Evolutionary conservation across 2,329 filamentous ascomycete genomes (phyloP).

Genomic region (Simplicillium sp.): DNA sequence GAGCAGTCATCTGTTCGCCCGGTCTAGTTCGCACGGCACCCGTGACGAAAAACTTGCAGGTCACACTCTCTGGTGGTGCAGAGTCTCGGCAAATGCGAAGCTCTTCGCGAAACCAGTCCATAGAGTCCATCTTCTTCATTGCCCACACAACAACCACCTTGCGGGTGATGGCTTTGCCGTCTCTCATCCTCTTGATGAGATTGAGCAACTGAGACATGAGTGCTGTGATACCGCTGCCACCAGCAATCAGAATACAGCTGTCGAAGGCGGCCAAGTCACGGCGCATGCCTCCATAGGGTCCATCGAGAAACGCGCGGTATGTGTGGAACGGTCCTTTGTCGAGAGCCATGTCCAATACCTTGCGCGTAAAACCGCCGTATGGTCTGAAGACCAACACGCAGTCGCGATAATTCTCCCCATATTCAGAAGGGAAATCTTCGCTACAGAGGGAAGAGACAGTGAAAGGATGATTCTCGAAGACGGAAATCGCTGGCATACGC

Average conservation of each 20-base stretch:
- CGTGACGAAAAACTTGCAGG: slow-evolving; percentile 93
- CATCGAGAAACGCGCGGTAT: slow-evolving; percentile 86
- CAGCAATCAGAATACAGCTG: slow-evolving; percentile 84
- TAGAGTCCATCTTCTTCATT: slow-evolving; percentile 78
- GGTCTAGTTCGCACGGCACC: slow-evolving; percentile 40
- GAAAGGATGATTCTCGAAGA: slow-evolving; percentile 91
- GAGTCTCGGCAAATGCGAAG: slow-evolving; percentile 83
- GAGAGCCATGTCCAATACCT: slow-evolving; percentile 72
- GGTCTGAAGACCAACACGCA: slow-evolving; percentile 88
- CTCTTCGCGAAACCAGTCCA: slow-evolving; percentile 98
- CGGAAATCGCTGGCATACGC: slow-evolving; percentile 82
- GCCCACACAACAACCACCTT: slow-evolving; percentile 92
- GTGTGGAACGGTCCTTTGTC: slow-evolving; percentile 85
- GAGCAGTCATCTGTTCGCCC: slow-evolving; percentile 32
- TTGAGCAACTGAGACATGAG: slow-evolving; percentile 85
- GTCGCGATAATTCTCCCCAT: slow-evolving; percentile 79
- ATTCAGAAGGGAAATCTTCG: slow-evolving; percentile 86
- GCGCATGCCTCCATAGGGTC: slow-evolving; percentile 91
- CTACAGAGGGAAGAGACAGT: slow-evolving; percentile 90
- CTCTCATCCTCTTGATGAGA: slow-evolving; percentile 92
- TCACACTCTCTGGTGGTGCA: slow-evolving; percentile 78
- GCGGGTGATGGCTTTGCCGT: slow-evolving; percentile 86
- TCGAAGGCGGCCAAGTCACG: slow-evolving; percentile 86
- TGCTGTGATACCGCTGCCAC: slow-evolving; percentile 89
- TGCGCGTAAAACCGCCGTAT: slow-evolving; percentile 81